A percentile compares a stretch with the other conserved stretches of the same genome.
Conservation (phyloP, 805 yeast species). For the Suhomyces xylopsoci region DNA sequence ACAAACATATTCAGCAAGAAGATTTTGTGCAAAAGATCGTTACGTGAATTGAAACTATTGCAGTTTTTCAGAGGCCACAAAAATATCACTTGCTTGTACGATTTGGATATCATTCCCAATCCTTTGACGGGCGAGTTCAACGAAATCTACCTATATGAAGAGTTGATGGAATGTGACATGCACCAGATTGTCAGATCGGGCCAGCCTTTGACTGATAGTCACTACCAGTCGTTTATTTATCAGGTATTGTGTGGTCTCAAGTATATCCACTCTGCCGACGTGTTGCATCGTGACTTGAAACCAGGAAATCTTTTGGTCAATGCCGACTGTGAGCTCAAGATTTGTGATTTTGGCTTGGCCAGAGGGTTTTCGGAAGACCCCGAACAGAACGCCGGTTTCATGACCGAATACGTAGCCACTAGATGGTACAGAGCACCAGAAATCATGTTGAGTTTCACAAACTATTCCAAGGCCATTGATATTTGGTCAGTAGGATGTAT, state of each 20-base stretch:
- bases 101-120: slow-evolving; percentile 84
- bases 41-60: slow-evolving; percentile 83
- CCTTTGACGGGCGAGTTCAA: slow-evolving; percentile 64
- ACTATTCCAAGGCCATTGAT: slow-evolving; percentile 94
- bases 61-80: slow-evolving; percentile 96
- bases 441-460: slow-evolving; percentile 90
- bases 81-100: slow-evolving; percentile 92
- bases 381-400: slow-evolving; percentile 84
- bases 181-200: slow-evolving; percentile 94
- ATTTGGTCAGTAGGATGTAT: slow-evolving; percentile 98
- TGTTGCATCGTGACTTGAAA: slow-evolving; percentile 88
- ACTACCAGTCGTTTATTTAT: slow-evolving; percentile 88
- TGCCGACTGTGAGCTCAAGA: slow-evolving; percentile 94
- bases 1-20: slow-evolving; percentile 91
- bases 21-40: slow-evolving; percentile 85
- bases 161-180: slow-evolving; percentile 97
- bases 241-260: slow-evolving; percentile 88
- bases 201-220: slow-evolving; percentile 91
- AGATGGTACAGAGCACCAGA: slow-evolving; percentile 99
- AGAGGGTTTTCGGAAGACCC: slow-evolving; percentile 83
- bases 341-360: slow-evolving; percentile 95
- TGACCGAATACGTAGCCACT: slow-evolving; percentile 97
- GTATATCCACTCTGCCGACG: slow-evolving; percentile 89
- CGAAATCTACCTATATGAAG: slow-evolving; percentile 92
- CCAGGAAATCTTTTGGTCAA: slow-evolving; percentile 92